phyloP scores from a whole-genome alignment of 768 basidiomycete genomes.

The Saitozyma podzolica region DNA sequence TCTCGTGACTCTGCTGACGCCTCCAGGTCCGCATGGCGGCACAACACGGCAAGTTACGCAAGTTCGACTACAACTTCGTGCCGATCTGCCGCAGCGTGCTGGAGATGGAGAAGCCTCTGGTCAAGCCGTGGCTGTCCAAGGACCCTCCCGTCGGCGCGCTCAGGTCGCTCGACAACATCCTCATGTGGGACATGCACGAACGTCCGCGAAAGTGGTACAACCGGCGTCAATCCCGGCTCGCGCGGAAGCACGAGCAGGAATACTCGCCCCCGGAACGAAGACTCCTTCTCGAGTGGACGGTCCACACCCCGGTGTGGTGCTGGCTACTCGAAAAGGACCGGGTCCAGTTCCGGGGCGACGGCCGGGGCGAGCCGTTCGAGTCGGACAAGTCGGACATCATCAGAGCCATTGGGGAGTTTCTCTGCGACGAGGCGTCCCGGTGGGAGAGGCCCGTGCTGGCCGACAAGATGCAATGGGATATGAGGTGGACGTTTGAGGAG shows the following conservation, averaged over 20 bases:
- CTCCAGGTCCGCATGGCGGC: no score
- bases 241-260: constrained; percentile 3
- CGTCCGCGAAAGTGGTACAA: constrained; percentile 8
- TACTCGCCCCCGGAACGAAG: constrained; percentile 3
- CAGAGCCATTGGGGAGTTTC: constrained; percentile 8
- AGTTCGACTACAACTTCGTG: constrained; percentile 17
- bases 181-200: constrained; percentile 20
- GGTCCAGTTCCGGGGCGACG: constrained; percentile 12
- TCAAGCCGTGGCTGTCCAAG: neutral
- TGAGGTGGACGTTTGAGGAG: constrained; percentile 11
- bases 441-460: constrained; percentile 4
- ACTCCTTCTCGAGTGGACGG: constrained; percentile 8
- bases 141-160: constrained; percentile 11
- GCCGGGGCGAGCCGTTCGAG: constrained; percentile 7
- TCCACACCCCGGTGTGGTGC: constrained; percentile 7
- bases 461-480: constrained; percentile 5
- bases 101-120: no score
- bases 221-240: neutral
- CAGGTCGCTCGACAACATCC: constrained; percentile 20
- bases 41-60: constrained; percentile 2
- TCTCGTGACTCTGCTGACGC: no score
- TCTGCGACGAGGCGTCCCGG: constrained; percentile 4
- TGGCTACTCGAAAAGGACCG: constrained; percentile 19
- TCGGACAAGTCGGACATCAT: constrained; percentile 1
- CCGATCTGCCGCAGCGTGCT: neutral